Evolutionary conservation across 768 basidiomycete genomes (phyloP).

Genomic region (Tricholoma sp.): DNA sequence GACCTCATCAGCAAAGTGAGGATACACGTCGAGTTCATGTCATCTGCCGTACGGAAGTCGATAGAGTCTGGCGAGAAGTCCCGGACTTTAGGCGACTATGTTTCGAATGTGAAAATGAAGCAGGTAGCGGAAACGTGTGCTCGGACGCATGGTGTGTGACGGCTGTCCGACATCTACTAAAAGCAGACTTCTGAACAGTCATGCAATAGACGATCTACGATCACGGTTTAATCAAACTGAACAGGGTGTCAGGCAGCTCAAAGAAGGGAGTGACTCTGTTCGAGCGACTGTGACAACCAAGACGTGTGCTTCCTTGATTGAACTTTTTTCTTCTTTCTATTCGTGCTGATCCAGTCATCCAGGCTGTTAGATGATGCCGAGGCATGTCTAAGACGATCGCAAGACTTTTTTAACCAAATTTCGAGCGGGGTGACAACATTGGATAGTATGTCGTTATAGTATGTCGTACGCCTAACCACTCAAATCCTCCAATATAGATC

Average conservation of each 20-base stretch:
- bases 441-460: constrained; percentile 38
- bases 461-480: not conserved
- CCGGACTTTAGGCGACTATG: constrained; percentile 76
- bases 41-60: constrained; percentile 55
- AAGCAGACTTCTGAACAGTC: constrained; percentile 1
- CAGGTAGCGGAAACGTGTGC: constrained; percentile 71
- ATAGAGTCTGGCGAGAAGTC: constrained; percentile 67
- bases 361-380: constrained; percentile 63
- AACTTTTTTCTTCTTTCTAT: not conserved
- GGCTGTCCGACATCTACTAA: not conserved
- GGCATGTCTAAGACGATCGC: constrained; percentile 46
- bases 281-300: constrained; percentile 42
- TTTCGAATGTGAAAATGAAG: constrained; percentile 72
- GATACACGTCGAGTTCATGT: constrained; percentile 75
- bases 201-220: constrained; percentile 49
- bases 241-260: constrained; percentile 45
- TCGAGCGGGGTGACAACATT: constrained; percentile 42
- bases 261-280: constrained; percentile 54
- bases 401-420: constrained; percentile 55
- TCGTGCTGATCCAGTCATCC: not conserved
- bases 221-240: constrained; percentile 51
- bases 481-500: constrained; percentile 25
- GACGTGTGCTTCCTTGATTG: constrained; percentile 32
- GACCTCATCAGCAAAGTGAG: constrained; percentile 61
- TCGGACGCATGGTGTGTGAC: constrained; percentile 57